Evolutionary conservation across 2,329 filamentous ascomycete genomes (phyloP), one percentile per base, ranked within the genome.

Genomic region (Beauveria pseudobassiana): DNA sequence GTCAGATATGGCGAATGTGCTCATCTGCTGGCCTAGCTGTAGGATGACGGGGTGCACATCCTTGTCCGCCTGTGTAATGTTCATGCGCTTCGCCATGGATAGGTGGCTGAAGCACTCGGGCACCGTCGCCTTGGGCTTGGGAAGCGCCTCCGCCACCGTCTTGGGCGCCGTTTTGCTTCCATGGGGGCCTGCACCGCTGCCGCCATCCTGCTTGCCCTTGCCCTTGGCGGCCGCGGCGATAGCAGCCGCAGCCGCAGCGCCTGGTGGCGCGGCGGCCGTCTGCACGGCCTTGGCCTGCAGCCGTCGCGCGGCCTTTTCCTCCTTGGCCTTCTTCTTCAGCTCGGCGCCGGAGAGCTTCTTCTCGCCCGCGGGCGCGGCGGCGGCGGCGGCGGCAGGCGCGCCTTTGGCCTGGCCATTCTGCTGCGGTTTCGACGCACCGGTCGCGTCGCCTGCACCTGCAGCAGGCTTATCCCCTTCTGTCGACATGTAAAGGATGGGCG

Each of bases 21-120:
- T 89, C 82, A 98, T 92, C 75, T 97, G 91, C 72, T 98, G 84
- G 9, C 93, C 95, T 52, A 98, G 79, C 1, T 89, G 86, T 65
- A 97, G 78, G 2, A 99, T 87, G 1, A 90, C 87, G 3, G 93
- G 92, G 72, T 98, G 91, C 22, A 98, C 91, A 80, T 89, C 77
- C 84, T 88, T 77, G 83, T 90, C 80, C 78, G 90, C 73, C 64
- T 83, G 77, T 3, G 80, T 78, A 64, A 82, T 78, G 20, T 77
- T 72, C 69, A 84, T 78, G 65, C 82, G 78, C 72, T 77, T 80
- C 22, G 83, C 82, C 74, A 90, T 87, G 69, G 90, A 89, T 58
- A 96, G 75, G 75, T 96, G 92, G 68, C 90, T 90, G 76, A 97
- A 96, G 70, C 76, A 90, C 76, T 80, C 91, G 74, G 83, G 83